Evolutionary conservation across 306 rosid species (phyloP).

Genomic region (Lithocarpus polystachyus): DNA sequence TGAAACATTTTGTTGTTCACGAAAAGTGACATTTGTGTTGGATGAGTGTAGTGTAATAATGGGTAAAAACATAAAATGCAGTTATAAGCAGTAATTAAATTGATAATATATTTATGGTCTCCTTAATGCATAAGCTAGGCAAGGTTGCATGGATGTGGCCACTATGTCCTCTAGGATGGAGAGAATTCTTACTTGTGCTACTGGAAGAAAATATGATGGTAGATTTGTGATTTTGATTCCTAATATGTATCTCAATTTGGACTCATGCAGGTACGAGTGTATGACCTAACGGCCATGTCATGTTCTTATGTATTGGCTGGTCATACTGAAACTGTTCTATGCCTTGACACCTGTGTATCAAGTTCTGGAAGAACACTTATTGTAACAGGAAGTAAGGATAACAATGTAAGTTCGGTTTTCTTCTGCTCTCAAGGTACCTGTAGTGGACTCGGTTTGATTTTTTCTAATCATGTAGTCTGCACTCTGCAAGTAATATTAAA

Average conservation of each 20-base stretch:
- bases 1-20: background rate
- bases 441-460: background rate
- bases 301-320: slow-evolving; percentile 88
- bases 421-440: slow-evolving; percentile 2
- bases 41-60: background rate
- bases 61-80: background rate
- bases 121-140: background rate
- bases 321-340: slow-evolving; percentile 72
- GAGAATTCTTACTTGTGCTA: background rate
- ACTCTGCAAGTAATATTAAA: background rate
- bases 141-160: background rate
- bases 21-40: background rate
- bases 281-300: slow-evolving; percentile 82
- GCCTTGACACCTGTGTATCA: slow-evolving; percentile 87
- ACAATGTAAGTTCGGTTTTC: slow-evolving; percentile 54
- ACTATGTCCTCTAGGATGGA: background rate
- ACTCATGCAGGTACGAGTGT: slow-evolving; percentile 79
- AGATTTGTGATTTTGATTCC: slow-evolving; percentile 5
- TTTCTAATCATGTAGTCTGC: too few species aligned
- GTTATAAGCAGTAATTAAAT: background rate
- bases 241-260: slow-evolving; percentile 27
- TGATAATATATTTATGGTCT: background rate
- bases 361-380: slow-evolving; percentile 68
- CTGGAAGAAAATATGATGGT: background rate
- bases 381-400: slow-evolving; percentile 92